phyloP scores from a whole-genome alignment of 345 rosid species.

The Reutealis trisperma region DNA sequence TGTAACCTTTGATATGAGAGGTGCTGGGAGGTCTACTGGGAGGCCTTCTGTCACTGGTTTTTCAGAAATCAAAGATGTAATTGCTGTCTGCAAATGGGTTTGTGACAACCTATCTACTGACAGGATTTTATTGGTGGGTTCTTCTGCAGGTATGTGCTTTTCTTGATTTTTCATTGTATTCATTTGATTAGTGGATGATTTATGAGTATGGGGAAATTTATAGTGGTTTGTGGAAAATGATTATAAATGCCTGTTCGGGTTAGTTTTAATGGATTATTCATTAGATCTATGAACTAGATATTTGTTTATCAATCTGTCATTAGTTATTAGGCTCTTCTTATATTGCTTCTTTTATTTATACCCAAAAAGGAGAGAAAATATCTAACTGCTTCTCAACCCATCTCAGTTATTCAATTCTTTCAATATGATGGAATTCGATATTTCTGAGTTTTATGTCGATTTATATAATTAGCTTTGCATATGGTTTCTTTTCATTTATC shows the following conservation, averaged over 20 bases:
- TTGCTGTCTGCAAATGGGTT: constrained; percentile 81
- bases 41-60: constrained; percentile 83
- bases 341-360: background rate
- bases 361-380: background rate
- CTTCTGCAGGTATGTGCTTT: constrained; percentile 74
- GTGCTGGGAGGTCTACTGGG: constrained; percentile 86
- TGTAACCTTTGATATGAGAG: constrained; percentile 91
- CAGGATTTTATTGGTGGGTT: constrained; percentile 83
- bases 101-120: constrained; percentile 41
- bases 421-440: background rate
- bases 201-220: background rate
- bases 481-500: background rate
- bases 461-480: background rate
- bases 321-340: background rate
- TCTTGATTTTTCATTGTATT: background rate
- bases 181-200: background rate
- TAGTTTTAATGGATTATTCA: background rate
- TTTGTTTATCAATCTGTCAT: background rate
- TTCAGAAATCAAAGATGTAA: constrained; percentile 79
- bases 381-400: background rate
- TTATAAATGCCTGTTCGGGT: constrained; percentile 14
- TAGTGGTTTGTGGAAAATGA: constrained; percentile 1
- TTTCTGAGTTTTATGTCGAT: background rate
- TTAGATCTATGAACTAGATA: constrained; percentile 38
- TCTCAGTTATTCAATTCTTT: background rate